Conservation (phyloP, 225 moss, liverwort and hornwort species). For the Asterella californica region DNA sequence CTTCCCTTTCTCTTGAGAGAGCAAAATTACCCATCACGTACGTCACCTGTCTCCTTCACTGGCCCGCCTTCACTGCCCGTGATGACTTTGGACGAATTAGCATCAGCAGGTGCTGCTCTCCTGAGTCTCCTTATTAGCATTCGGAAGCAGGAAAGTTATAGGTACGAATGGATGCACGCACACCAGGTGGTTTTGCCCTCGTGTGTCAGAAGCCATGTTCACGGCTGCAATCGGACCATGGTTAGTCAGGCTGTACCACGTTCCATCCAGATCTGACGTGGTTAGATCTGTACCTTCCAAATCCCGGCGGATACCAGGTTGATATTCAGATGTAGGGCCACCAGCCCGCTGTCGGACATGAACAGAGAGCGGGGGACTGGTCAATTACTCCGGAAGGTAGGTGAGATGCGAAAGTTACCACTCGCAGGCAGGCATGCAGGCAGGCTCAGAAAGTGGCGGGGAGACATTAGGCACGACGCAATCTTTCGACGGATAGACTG, state of each 20-base stretch:
- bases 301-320: background rate
- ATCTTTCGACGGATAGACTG: background rate
- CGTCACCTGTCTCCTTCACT: background rate
- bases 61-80: background rate
- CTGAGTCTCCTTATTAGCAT: background rate
- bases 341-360: background rate
- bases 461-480: background rate
- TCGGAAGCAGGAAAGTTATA: background rate
- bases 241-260: slow-evolving; percentile 6
- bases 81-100: background rate
- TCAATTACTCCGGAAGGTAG: background rate
- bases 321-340: background rate
- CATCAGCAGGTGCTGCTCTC: background rate
- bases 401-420: background rate
- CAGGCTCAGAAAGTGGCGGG: slow-evolving; percentile 10
- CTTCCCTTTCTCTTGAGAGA: background rate
- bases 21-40: background rate
- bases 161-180: background rate
- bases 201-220: slow-evolving; percentile 13
- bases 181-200: slow-evolving; percentile 4
- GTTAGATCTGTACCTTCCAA: background rate
- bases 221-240: background rate
- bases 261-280: background rate
- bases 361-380: background rate
- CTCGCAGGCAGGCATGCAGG: no score